Conservation (phyloP, 2,329 filamentous ascomycete genomes). For the Curvularia hawaiiensis region DNA sequence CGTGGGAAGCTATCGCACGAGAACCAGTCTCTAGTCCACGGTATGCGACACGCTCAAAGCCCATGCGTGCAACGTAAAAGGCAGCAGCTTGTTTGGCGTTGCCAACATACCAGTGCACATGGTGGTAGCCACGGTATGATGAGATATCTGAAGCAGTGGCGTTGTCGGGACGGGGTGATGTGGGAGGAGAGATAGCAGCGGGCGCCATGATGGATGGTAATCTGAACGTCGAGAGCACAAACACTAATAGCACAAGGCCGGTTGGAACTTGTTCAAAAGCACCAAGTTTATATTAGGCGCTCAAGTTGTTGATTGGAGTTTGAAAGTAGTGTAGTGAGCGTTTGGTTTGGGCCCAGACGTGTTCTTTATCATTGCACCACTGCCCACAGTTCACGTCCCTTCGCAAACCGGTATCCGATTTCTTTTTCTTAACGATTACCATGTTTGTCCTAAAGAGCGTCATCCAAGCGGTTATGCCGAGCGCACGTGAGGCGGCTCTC, state of each 20-base stretch:
- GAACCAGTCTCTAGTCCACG: constrained; percentile 86
- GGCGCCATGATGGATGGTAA: constrained; percentile 35
- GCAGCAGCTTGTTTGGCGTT: constrained; percentile 94
- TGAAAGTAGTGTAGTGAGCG: neutral
- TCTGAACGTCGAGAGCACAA: neutral
- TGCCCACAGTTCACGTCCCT: constrained; percentile 23
- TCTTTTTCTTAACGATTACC: constrained; percentile 19
- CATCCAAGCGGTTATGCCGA: constrained; percentile 34
- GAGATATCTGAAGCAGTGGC: constrained; percentile 42
- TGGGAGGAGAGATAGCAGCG: constrained; percentile 49
- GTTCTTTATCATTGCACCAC: constrained; percentile 25
- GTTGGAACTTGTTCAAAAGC: neutral
- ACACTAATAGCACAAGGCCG: neutral
- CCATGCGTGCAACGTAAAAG: constrained; percentile 87
- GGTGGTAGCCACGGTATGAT: constrained; percentile 82
- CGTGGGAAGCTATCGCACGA: constrained; percentile 80
- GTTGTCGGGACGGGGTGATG: constrained; percentile 40
- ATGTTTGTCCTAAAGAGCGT: constrained; percentile 25
- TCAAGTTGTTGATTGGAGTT: neutral
- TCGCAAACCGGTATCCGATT: constrained; percentile 31
- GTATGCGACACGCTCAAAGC: constrained; percentile 83
- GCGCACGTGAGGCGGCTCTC: constrained; percentile 30
- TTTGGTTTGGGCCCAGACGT: neutral
- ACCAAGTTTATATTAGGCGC: neutral
- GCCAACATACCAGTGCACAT: constrained; percentile 94